phyloP scores from a whole-genome alignment of 768 basidiomycete genomes.

The Rhizopogon salebrosus region DNA sequence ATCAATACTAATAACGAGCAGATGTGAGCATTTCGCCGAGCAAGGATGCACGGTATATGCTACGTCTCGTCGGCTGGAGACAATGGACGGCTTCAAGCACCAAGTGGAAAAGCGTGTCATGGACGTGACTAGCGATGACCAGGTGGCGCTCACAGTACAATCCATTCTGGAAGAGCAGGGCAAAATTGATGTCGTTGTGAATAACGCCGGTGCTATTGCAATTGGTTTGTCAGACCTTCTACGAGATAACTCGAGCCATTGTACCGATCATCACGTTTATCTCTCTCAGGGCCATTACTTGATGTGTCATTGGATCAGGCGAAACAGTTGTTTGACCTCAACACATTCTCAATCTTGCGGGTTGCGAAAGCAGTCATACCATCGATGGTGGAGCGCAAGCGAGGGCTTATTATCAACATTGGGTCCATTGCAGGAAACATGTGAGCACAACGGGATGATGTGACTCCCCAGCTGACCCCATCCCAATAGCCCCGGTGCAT shows the following conservation, averaged over 20 bases:
- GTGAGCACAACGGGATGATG: constrained; percentile 31
- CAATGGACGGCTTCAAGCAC: constrained; percentile 51
- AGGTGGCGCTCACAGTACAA: constrained; percentile 44
- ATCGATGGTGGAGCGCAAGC: constrained; percentile 59
- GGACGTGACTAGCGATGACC: constrained; percentile 62
- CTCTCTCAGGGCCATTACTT: constrained; percentile 32
- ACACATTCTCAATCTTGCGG: constrained; percentile 58
- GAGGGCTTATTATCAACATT: constrained; percentile 69
- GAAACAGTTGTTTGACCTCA: constrained; percentile 55
- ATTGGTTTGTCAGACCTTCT: constrained; percentile 33
- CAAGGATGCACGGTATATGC: constrained; percentile 74
- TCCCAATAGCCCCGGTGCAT: constrained; percentile 54
- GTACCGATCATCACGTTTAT: not conserved
- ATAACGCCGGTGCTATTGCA: constrained; percentile 59
- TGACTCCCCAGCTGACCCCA: constrained; percentile 1
- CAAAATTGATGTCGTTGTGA: constrained; percentile 67
- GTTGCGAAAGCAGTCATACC: constrained; percentile 60
- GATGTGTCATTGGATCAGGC: constrained; percentile 56
- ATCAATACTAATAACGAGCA: constrained; percentile 16
- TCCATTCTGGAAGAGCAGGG: constrained; percentile 52
- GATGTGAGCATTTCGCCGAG: constrained; percentile 63
- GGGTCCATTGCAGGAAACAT: constrained; percentile 62
- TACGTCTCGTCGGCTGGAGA: constrained; percentile 58
- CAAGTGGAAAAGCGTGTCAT: constrained; percentile 45
- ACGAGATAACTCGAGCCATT: not conserved